phyloP scores from a whole-genome alignment of 306 rosid species.

The Arachis stenosperma region DNA sequence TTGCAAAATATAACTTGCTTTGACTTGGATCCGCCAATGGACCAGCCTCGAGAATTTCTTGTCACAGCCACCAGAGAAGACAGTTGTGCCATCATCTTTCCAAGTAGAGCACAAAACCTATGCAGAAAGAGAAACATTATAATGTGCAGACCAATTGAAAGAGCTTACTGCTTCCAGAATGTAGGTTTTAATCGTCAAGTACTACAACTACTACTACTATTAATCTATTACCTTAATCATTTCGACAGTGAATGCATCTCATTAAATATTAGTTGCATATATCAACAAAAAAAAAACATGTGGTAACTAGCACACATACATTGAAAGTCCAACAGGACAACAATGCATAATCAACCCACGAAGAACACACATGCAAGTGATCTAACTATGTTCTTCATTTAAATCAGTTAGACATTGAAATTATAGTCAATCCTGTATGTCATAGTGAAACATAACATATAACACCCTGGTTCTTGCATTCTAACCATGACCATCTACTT shows the following conservation, averaged over 20 bases:
- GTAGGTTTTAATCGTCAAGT: too few species aligned
- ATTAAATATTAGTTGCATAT: constrained; percentile 12
- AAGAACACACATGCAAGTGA: neutral
- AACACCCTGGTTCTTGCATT: neutral
- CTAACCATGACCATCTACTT: constrained; percentile 3
- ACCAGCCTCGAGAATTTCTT: too few species aligned
- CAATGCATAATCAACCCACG: neutral
- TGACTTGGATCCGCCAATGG: too few species aligned
- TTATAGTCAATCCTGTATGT: neutral
- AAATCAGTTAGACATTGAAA: neutral
- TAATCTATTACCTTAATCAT: constrained; percentile 7
- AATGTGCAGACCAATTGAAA: neutral
- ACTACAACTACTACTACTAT: neutral
- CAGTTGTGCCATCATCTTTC: constrained; percentile 97
- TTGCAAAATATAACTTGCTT: too few species aligned
- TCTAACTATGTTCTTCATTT: neutral
- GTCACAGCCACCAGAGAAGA: constrained; percentile 95
- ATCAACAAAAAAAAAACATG: neutral
- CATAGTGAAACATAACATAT: neutral
- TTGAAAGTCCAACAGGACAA: constrained; percentile 4
- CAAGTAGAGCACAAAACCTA: constrained; percentile 88
- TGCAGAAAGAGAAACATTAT: neutral
- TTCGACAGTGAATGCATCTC: neutral
- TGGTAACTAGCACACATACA: neutral
- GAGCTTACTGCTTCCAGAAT: constrained; percentile 8